Evolutionary conservation across 176 grass and related monocot species (phyloP).

Genomic region (Musa itinerans): DNA sequence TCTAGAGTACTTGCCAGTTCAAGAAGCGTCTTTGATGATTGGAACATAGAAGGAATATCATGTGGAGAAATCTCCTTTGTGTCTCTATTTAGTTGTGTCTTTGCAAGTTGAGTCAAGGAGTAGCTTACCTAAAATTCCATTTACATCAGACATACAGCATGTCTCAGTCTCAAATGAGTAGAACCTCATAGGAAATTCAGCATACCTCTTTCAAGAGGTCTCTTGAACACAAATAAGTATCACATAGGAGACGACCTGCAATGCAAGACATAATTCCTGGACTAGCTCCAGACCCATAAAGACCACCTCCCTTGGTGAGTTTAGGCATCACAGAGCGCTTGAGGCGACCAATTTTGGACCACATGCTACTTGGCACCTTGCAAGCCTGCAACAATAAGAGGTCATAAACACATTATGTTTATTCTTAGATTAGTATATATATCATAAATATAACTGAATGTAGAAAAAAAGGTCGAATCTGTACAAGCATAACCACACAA

Average conservation of each 20-base stretch:
- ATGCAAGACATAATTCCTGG: conserved; percentile 95
- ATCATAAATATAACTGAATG: background rate
- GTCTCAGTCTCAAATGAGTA: background rate
- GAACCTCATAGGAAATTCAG: background rate
- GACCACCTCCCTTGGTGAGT: conserved; percentile 72
- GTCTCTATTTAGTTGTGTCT: conserved; percentile 74
- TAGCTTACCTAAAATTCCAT: conserved; percentile 63
- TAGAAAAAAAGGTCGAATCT: background rate
- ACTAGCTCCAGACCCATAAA: conserved; percentile 94
- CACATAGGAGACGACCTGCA: conserved; percentile 90
- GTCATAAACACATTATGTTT: background rate
- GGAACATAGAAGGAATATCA: conserved; percentile 87
- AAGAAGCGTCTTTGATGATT: conserved; percentile 53
- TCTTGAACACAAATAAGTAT: conserved; percentile 91
- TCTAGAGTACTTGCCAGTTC: conserved; percentile 55
- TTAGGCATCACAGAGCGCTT: conserved; percentile 80
- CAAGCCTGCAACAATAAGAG: conserved; percentile 50
- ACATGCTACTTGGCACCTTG: conserved; percentile 73
- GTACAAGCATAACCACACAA: background rate
- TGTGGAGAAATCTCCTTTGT: conserved; percentile 76
- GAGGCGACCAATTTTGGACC: conserved; percentile 96
- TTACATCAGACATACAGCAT: background rate
- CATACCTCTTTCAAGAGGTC: conserved; percentile 88
- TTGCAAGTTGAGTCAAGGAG: conserved; percentile 94
- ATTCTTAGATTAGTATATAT: background rate